These are phyloP conservation scores for Starmerella gropengiesseri DNA, from an alignment of 805 yeast species.

Conservation along the genomic window DNA sequence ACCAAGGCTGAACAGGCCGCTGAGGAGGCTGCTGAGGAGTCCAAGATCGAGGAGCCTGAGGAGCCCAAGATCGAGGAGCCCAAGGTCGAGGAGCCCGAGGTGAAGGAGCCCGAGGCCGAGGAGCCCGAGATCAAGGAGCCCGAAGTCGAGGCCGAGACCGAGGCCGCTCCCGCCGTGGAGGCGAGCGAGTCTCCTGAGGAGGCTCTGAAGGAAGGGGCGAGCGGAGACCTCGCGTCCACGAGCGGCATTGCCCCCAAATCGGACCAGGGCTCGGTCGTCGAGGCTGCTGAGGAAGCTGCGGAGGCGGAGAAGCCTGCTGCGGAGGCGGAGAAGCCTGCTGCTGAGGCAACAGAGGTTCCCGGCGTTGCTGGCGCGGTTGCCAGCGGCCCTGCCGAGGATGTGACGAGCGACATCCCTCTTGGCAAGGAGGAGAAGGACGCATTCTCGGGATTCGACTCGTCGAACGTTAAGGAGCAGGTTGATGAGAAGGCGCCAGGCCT, in stretches of 20 bases:
- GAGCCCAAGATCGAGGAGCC: background rate
- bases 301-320: slow-evolving; percentile 19
- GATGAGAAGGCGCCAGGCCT: slow-evolving; percentile 20
- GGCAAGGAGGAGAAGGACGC: slow-evolving; percentile 13
- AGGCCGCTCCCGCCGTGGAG: background rate
- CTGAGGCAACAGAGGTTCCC: background rate
- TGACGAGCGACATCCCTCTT: slow-evolving; percentile 13
- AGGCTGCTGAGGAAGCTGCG: slow-evolving; percentile 14
- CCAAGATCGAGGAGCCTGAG: background rate
- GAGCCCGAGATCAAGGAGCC: background rate
- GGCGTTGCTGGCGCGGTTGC: slow-evolving; percentile 17
- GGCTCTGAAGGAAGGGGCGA: background rate
- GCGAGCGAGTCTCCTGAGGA: background rate
- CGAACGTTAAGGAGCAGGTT: slow-evolving; percentile 21
- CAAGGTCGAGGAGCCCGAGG: background rate
- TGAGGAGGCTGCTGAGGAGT: slow-evolving; percentile 8
- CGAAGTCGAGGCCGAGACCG: background rate
- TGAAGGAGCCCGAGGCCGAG: slow-evolving; percentile 2
- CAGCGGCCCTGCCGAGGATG: slow-evolving; percentile 5
- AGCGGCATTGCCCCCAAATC: slow-evolving; percentile 2
- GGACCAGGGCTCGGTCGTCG: background rate
- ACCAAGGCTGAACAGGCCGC: background rate
- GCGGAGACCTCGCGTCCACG: slow-evolving; percentile 4
- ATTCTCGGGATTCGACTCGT: slow-evolving; percentile 25
- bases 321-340: slow-evolving; percentile 8